Percentiles rank a stretch among this genome's conserved stretches.
phyloP scores from a whole-genome alignment of 306 rosid genomes.

The Fagus crenata region DNA sequence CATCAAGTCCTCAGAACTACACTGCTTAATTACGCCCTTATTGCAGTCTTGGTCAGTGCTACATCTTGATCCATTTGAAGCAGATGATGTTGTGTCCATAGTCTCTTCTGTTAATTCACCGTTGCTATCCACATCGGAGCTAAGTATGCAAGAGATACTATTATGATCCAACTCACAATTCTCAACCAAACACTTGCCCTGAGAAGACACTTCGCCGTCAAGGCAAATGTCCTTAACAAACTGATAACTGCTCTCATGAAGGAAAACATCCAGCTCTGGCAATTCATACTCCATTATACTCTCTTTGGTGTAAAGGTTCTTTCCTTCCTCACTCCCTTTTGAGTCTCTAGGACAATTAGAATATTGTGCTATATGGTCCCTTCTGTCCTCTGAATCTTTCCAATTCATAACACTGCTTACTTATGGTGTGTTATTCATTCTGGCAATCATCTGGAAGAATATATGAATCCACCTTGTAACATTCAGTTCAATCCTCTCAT shows the following conservation, averaged over 20 bases:
- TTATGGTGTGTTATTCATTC: conserved; percentile 12
- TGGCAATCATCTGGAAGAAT: conserved; percentile 17
- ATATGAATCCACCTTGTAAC: background rate
- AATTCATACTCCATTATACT: conserved; percentile 45
- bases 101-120: conserved; percentile 34
- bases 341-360: conserved; percentile 10
- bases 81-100: conserved; percentile 27
- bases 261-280: conserved; percentile 73
- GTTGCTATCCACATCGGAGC: conserved; percentile 23
- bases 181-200: conserved; percentile 24
- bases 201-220: conserved; percentile 32
- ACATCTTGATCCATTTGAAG: conserved; percentile 10
- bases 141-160: conserved; percentile 21
- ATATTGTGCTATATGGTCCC: conserved; percentile 2
- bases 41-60: conserved; percentile 16
- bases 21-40: conserved; percentile 27
- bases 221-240: conserved; percentile 57
- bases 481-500: conserved; percentile 9
- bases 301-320: conserved; percentile 19
- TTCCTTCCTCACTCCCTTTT: conserved; percentile 27
- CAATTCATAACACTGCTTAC: conserved; percentile 27
- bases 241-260: conserved; percentile 59
- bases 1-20: conserved; percentile 24
- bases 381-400: conserved; percentile 33
- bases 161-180: conserved; percentile 35